Evolutionary conservation across 1,284 basidiomycete species (phyloP), one percentile per base, ranked within the genome.

Genomic region (Trichosporon faecale): DNA sequence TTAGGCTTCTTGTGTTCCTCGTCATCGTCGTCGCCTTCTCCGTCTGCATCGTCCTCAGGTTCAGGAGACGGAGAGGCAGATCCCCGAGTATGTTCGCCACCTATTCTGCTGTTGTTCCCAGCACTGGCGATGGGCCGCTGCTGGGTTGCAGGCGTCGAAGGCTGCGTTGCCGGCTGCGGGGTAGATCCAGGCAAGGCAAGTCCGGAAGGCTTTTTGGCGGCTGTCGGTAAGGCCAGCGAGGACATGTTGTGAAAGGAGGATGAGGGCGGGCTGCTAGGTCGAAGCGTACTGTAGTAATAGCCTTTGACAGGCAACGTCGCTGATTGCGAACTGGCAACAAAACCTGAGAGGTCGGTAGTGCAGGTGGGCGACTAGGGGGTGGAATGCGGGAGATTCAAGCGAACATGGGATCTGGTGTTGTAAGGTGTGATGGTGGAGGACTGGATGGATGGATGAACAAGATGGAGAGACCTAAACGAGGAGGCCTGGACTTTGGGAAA

Each of bases 11-110:
- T 73, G 57, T 65, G 69, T 6, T 73, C 74, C 37, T 77, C 77
- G 33, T 78, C 79, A 23, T 78, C 79, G 40, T 77, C 77, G 23
- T 79, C 80, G 7, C 71, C 77, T 2, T 79, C 80, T 1, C 68
- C 76, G 11, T 79, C 79, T 0, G 74, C 75, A 12, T 76, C 75
- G 3, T 77, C 76, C 5, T 77, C 76, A 5, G 75, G 75, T 7
- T 76, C 76, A 7, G 75, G 75, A 0, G 75, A 75, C 0, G 76
- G 73, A 0, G 76, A 76, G 0, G 69, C 64, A 1, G 74, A 69
- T 14, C 55, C 66, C 12, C 70, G 61, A 6, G 29, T 44, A 25
- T 52, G 49, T 12, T 52, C 57, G 16, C 5, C 57, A 3, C 7
- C 12, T 2, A 44, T 14, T n/a, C 27, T n/a, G 14, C 2, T 31